Evolutionary conservation across 2,329 filamentous ascomycete genomes (phyloP), one percentile per base, ranked within the genome.

Genomic region (Beauveria caledonica): DNA sequence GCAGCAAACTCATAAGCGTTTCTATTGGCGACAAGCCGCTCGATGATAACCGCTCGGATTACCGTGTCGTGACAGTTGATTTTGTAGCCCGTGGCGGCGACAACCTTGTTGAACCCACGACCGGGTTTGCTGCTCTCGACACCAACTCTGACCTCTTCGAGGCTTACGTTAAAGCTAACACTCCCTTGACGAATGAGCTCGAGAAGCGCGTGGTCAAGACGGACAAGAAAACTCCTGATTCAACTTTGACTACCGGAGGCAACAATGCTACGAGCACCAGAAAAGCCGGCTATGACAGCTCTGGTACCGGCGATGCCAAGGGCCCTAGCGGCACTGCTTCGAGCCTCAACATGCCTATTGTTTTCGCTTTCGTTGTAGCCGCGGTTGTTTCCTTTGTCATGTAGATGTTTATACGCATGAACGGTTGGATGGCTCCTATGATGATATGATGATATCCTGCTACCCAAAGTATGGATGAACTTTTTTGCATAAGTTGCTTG

Each of bases 81-180:
- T 88, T 87, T 64, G 64, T 88, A 0, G 83, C 84, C 1, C 77
- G 78, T 3, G 84, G 83, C 2, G 86, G 85, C 15, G 86, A 88
- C 65, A 86, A 86, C 66, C 82, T 87, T 67, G 77, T 85, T 23
- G 65, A 70, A n/a, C 46, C 65, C 1, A 68, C 66, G 8, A 67
- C 63, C 27, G 70, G 72, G 57, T 78, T 79, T 49, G 70, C 76
- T 33, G 74, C 73, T 6, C 73, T 84, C 3, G 80, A 83, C 27
- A 78, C 76, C 0, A 77, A 82, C 68, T 81, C 83, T 48, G 76
- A 83, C 66, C 79, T 84, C 0, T 73, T 84, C 3, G 74, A 75
- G 5, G 67, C 71, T 40, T 85, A 86, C 64, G 75, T 86, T 45
- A 63, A 73, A 62, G 70, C 72, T 5, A 69, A 77, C 57, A 79